Percentiles rank a stretch among this genome's conserved stretches.
Conservation (phyloP, 352 stramenopile species). For the Phytophthora hybrid region DNA sequence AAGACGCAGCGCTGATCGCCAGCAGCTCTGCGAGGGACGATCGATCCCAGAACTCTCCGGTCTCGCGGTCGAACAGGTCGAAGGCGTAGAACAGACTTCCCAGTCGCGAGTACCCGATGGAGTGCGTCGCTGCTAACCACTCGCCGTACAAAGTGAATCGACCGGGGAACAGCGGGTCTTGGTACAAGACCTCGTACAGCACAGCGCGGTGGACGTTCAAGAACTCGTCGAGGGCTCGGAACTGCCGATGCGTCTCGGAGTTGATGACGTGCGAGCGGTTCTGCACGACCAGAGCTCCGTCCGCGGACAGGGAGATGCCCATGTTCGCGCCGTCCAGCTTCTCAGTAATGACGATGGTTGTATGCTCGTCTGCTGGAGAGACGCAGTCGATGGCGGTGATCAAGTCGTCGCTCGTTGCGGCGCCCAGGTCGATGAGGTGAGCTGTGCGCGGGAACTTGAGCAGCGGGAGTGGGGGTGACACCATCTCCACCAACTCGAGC, state of each 20-base stretch:
- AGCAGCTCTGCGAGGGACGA: conserved; percentile 43
- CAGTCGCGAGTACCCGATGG: conserved; percentile 77
- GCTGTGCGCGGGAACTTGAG: conserved; percentile 72
- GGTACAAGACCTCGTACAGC: conserved; percentile 56
- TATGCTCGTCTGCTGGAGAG: conserved; percentile 12
- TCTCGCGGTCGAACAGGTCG: conserved; percentile 77
- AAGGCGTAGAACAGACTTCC: conserved; percentile 81
- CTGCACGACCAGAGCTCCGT: conserved; percentile 69
- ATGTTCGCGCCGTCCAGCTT: conserved; percentile 90
- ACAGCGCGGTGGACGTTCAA: conserved; percentile 47
- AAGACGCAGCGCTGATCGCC: conserved; percentile 24
- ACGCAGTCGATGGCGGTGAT: conserved; percentile 24
- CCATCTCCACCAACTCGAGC: conserved; percentile 37
- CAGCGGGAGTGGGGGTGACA: conserved; percentile 51
- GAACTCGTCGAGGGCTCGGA: conserved; percentile 69
- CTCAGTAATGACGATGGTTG: conserved; percentile 70
- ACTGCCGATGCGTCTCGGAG: conserved; percentile 70
- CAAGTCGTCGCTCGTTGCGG: conserved; percentile 65
- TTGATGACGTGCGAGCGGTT: conserved; percentile 83
- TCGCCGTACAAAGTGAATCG: conserved; percentile 86
- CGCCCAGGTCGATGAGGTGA: conserved; percentile 66
- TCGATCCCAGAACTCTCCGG: conserved; percentile 54
- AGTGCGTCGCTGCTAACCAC: conserved; percentile 84
- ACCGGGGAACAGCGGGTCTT: conserved; percentile 61
- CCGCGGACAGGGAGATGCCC: conserved; percentile 67